Percentiles rank a stretch among this genome's conserved stretches.
phyloP scores from a whole-genome alignment of 805 yeast species.

The Lachancea cidri region DNA sequence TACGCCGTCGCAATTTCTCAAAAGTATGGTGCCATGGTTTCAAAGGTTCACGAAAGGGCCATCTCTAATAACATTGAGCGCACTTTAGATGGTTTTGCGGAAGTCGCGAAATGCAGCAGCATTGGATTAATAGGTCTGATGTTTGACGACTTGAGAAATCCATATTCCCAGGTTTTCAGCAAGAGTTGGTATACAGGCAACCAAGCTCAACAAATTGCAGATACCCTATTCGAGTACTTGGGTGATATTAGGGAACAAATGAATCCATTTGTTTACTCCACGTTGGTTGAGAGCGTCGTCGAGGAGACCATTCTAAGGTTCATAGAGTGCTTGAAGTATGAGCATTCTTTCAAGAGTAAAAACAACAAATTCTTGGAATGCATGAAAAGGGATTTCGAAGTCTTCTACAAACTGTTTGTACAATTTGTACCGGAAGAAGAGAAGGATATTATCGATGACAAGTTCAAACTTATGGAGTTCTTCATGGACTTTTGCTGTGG shows the following conservation, averaged over 20 bases:
- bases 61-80: constrained; percentile 55
- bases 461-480: constrained; percentile 56
- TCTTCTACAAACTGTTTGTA: constrained; percentile 49
- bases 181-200: constrained; percentile 63
- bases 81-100: constrained; percentile 75
- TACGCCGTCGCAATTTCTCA: constrained; percentile 65
- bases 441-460: constrained; percentile 38
- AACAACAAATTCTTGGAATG: constrained; percentile 43
- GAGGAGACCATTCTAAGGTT: constrained; percentile 49
- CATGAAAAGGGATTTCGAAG: constrained; percentile 56
- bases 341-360: constrained; percentile 39
- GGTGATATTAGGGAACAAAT: constrained; percentile 53
- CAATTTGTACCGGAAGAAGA: constrained; percentile 38
- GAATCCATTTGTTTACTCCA: constrained; percentile 49
- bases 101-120: constrained; percentile 62
- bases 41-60: constrained; percentile 54
- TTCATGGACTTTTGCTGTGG: constrained; percentile 52
- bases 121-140: constrained; percentile 53
- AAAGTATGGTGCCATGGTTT: constrained; percentile 58
- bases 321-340: constrained; percentile 41
- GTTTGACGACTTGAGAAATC: constrained; percentile 63
- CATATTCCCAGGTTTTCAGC: constrained; percentile 57
- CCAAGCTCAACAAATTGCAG: constrained; percentile 57
- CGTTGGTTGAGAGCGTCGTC: constrained; percentile 47
- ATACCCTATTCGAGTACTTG: constrained; percentile 71